Evolutionary conservation across 495 filamentous ascomycete genomes (phyloP), one percentile per base, ranked within the genome.

Genomic region (Xylaria palmicola): DNA sequence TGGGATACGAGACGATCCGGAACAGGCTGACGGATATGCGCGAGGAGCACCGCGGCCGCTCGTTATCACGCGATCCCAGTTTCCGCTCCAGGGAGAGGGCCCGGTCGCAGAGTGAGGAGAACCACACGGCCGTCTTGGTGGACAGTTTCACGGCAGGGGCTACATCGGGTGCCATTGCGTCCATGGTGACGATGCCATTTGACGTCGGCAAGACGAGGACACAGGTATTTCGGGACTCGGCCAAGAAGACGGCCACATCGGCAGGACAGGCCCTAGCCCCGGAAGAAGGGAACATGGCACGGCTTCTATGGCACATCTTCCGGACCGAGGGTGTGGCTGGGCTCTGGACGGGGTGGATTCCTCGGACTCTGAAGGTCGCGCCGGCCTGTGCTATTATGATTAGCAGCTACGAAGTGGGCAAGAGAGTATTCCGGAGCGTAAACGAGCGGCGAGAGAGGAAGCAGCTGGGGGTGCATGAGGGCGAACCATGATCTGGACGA

Each of bases 341-440:
- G 0, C 75, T 98, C 12, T 98, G 93, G 81, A 90, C 81, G 58
- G 94, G 95, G 12, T 96, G 91, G 89, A 88, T 88, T 17, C 91
- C 94, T 0, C 80, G 94, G 36, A 96, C 91, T 63, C 76, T 98
- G 45, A 98, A 98, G 68, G 93, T 98, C 6, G 93, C 94, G 10
- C 94, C 94, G 1, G 92, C 93, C 13, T 98, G 94, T 75, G 94
- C 95, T n/a, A 97, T 98, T 67, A 98, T 98, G 94, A 98, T 98
- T 63, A 96, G 91, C 58, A 95, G 86, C 57, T 98, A 98, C 67
- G 94, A 98, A 74, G 82, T 98, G 22, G 92, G 95, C 10, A 98
- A 98, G 83, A 88, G 88, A 71, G 88, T 88, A 73, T 93, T 94
- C 6, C 77, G 84, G 58, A 83, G 84, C 20, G 86, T 90, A 56